Evolutionary conservation across 306 rosid species (phyloP), one percentile per base, ranked within the genome.

Genomic region (Begonia fuchsioides): DNA sequence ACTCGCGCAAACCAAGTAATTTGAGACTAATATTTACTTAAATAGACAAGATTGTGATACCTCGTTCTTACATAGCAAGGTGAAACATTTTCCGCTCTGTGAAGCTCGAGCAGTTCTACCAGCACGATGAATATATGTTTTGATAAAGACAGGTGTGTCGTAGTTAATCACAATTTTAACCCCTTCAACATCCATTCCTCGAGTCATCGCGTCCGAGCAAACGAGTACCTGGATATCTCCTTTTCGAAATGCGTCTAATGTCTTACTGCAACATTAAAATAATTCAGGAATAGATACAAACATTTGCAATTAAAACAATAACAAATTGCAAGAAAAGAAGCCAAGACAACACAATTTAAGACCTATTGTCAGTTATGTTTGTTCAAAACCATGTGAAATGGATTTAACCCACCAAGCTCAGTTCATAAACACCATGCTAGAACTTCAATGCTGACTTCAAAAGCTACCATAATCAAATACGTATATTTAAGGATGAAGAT

Each of bases 61-160:
- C 98, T 81, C 92, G 9, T 76, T 78, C 12, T 75, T 56, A 32
- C 75, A 64, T 72, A 77, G 69, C 74, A 90, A 70, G 56, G 98
- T 79, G 72, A 76, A 90, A 76, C 94, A 81, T 17, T 86, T 67
- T 12, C 97, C 97, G 67, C 71, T 58, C 60, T 71, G 90, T 17
- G 94, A 95, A 39, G 98, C 94, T 72, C 98, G 82, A 16, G 98
- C 98, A 51, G 95, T 84, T 69, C 98, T 77, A 56, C 97, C 97
- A 45, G 71, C 97, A 45, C 94, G 80, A 56, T 90, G 97, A 67
- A 90, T 76, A 65, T 76, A 90, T 43, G 95, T 85, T 62, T 90
- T 90, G 49, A 79, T 64, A 76, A 76, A 79, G 54, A 60, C 57
- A 32, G 95, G 94, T 85, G 79, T 63, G 56, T 84, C 92, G 55